phyloP scores from a whole-genome alignment of 352 stramenopile genomes.

The Globisporangium echinulatum region DNA sequence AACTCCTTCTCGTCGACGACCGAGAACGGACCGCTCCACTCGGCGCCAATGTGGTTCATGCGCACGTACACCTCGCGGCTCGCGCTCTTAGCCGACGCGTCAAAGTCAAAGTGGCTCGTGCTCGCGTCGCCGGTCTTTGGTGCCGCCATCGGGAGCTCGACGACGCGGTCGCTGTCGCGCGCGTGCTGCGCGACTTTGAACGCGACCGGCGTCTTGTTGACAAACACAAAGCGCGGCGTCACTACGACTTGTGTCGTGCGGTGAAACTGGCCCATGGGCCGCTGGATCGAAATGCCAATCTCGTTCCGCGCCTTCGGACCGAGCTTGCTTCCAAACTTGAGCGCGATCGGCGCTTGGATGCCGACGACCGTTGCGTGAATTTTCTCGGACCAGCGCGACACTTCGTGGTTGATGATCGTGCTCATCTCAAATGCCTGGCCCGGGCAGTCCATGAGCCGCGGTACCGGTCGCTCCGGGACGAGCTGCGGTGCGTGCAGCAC shows the following conservation, averaged over 20 bases:
- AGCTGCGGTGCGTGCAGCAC: conserved; percentile 57
- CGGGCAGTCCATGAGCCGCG: conserved; percentile 79
- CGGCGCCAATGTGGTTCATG: conserved; percentile 64
- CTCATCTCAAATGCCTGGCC: conserved; percentile 82
- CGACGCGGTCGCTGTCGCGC: conserved; percentile 49
- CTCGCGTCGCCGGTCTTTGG: conserved; percentile 29
- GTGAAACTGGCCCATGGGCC: conserved; percentile 81
- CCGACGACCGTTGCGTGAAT: conserved; percentile 83
- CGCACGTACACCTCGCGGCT: conserved; percentile 64
- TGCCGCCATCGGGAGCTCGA: conserved; percentile 42
- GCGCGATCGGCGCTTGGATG: conserved; percentile 70
- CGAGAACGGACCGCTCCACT: conserved; percentile 80
- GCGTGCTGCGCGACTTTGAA: conserved; percentile 77
- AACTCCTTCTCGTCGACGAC: conserved; percentile 86
- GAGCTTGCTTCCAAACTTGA: conserved; percentile 71
- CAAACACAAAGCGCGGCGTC: conserved; percentile 80
- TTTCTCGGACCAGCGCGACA: conserved; percentile 82
- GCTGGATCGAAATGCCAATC: conserved; percentile 82
- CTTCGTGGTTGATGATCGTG: conserved; percentile 78
- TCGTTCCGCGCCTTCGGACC: conserved; percentile 67
- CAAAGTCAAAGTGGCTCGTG: conserved; percentile 68
- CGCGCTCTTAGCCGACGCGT: conserved; percentile 35
- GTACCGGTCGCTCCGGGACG: conserved; percentile 57
- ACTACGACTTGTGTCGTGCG: conserved; percentile 83
- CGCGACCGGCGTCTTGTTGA: conserved; percentile 71